Evolutionary conservation across 257 asterid species (phyloP).

Genomic region (Catharanthus roseus): DNA sequence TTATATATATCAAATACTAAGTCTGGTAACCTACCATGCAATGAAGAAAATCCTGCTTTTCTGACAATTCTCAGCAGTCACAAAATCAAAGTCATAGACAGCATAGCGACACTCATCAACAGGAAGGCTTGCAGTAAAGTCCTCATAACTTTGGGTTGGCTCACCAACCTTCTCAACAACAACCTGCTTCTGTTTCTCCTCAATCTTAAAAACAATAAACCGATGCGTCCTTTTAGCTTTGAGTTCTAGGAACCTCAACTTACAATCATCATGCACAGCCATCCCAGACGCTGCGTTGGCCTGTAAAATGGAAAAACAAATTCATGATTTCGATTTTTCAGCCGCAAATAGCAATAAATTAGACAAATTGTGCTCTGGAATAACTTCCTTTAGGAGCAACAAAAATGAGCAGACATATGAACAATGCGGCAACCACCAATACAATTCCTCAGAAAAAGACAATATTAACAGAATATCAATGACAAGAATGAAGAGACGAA

Average conservation of each 20-base stretch:
- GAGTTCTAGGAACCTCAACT: constrained; percentile 18
- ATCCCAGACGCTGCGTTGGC: constrained; percentile 23
- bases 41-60: constrained; percentile 23
- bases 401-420: neutral
- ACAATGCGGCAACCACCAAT: neutral
- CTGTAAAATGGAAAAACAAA: neutral
- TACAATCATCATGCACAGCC: constrained; percentile 23
- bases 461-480: neutral
- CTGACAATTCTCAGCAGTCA: constrained; percentile 22
- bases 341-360: neutral
- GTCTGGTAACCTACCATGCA: constrained; percentile 16
- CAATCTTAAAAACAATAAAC: constrained; percentile 20
- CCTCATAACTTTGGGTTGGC: constrained; percentile 17
- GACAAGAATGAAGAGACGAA: neutral
- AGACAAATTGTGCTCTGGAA: neutral
- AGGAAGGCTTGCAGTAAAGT: constrained; percentile 19
- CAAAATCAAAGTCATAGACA: constrained; percentile 23
- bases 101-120: constrained; percentile 19
- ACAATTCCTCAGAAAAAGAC: neutral
- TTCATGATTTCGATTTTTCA: neutral
- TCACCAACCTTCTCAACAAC: constrained; percentile 22
- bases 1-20: neutral
- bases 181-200: constrained; percentile 23
- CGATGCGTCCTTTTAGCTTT: constrained; percentile 20
- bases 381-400: neutral